Evolutionary conservation across 371 early-diverging fungal species (phyloP).

Genomic region (Actinomucor elegans): DNA sequence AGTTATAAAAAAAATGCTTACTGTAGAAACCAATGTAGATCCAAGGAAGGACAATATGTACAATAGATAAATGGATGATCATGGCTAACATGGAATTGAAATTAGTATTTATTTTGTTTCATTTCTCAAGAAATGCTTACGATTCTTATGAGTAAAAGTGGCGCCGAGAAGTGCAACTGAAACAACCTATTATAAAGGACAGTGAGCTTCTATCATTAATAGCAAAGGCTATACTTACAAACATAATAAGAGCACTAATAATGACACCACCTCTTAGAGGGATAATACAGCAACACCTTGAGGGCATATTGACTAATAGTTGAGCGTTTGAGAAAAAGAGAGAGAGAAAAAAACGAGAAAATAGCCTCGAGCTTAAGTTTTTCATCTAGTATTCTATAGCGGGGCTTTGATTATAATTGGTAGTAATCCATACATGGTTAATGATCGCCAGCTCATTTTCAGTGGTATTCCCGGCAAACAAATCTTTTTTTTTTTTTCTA

Average conservation of each 20-base stretch:
- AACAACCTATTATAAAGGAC: slow-evolving; percentile 25
- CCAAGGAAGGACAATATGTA: slow-evolving; percentile 29
- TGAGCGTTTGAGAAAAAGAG: background rate
- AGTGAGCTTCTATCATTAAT: background rate
- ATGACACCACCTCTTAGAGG: slow-evolving; percentile 41
- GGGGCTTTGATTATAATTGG: no score
- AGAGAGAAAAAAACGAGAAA: background rate
- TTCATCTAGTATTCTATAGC: no score
- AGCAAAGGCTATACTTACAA: slow-evolving; percentile 16
- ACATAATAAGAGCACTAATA: slow-evolving; percentile 30
- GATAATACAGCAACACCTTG: slow-evolving; percentile 46
- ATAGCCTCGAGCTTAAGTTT: no score
- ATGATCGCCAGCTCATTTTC: no score
- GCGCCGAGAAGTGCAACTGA: slow-evolving; percentile 34
- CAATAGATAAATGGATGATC: slow-evolving; percentile 23
- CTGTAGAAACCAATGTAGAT: slow-evolving; percentile 39
- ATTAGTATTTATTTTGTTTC: no score
- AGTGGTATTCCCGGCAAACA: no score
- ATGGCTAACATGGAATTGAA: background rate
- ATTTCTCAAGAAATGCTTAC: slow-evolving; percentile 23
- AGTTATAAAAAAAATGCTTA: slow-evolving; percentile 9
- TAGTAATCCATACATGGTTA: no score
- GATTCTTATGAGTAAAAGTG: slow-evolving; percentile 48
- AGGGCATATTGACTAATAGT: slow-evolving; percentile 12
- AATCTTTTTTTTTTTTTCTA: no score